Evolutionary conservation across 495 filamentous ascomycete genomes (phyloP).

Genomic region (Aspergillus nanangensis): DNA sequence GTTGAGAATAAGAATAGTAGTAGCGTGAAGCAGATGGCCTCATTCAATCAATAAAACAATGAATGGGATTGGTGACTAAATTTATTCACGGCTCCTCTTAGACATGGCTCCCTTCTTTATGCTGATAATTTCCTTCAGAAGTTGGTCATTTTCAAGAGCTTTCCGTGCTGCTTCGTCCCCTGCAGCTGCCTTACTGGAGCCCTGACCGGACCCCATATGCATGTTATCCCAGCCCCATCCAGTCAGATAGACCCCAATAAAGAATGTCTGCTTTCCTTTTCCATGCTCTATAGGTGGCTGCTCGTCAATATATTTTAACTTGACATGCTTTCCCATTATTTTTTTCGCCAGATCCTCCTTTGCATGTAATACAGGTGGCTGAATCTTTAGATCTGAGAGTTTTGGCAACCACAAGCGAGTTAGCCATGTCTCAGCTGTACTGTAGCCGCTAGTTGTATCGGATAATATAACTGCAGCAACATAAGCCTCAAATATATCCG

Average conservation of each 20-base stretch:
- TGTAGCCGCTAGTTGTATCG: conserved; percentile 54
- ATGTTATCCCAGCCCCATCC: conserved; percentile 67
- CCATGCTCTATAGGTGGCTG: conserved; percentile 46
- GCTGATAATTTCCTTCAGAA: too few species aligned
- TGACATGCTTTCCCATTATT: conserved; percentile 56
- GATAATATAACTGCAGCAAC: conserved; percentile 71
- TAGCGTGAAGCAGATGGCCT: too few species aligned
- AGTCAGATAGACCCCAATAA: conserved; percentile 65
- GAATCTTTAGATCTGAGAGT: conserved; percentile 28
- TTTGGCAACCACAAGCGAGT: conserved; percentile 60
- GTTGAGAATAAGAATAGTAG: too few species aligned
- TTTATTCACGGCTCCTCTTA: too few species aligned
- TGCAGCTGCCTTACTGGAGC: conserved; percentile 67
- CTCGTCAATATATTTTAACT: conserved; percentile 62
- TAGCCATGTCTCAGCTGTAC: conserved; percentile 61
- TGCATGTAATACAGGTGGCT: conserved; percentile 32
- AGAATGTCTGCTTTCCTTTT: conserved; percentile 56
- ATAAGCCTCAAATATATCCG: conserved; percentile 87
- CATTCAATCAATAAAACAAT: too few species aligned
- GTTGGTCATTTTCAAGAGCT: conserved; percentile 60
- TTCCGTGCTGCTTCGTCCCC: conserved; percentile 64
- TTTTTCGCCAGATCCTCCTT: conserved; percentile 54
- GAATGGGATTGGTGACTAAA: too few species aligned
- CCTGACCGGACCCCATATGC: conserved; percentile 63
- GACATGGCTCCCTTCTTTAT: too few species aligned